Base-by-base conservation (phyloP, 2,329 filamentous ascomycete species). In the Mycosphaerella sp. region DNA sequence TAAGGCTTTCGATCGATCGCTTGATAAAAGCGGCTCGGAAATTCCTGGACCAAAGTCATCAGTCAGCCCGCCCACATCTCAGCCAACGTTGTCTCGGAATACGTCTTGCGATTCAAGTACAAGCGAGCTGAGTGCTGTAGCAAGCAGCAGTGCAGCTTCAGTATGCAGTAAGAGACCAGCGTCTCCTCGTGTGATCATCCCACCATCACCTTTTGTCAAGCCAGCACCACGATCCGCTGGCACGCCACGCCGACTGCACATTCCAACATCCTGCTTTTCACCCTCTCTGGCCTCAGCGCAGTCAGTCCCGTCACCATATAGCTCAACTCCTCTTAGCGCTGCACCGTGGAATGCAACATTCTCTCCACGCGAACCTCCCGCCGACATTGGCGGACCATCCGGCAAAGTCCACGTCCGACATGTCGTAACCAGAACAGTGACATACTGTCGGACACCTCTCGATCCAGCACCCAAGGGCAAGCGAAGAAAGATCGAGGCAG, bases 361-460 rank as follows among this genome's bases (percentile, higher is more conserved):
- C 57, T 89, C 88, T 9, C 85, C 86, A 7, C 87, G 87, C 59
- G 87, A 93, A 68, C 91, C 51, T 53, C 44, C 43, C 49, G 39
- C 50, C 40, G 63, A 67, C 17, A 56, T 56, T 45, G 63, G 57
- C 40, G 62, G 63, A 39, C 60, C 62, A 50, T 63, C 65, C 21
- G 66, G 66, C 57, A 86, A 74, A 12, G 80, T 85, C 51, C 83
- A 79, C 67, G 89, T 96, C 55, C 79, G 89, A 51, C 90, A 96
- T 70, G 89, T 96, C 4, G 87, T 96, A 50, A 96, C 91, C n/a
- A 81, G 90, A 63, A 96, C 90, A 12, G 88, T 95, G 56, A 95
- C 89, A 40, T 95, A 95, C 72, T 95, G 88, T 65, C 73, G 77
- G 50, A 68, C 79, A 67, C 71, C 74, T 38, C 88, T 97, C 75